Base-by-base conservation (phyloP, 176 grass and related monocot species). In the Neostapfia colusana region DNA sequence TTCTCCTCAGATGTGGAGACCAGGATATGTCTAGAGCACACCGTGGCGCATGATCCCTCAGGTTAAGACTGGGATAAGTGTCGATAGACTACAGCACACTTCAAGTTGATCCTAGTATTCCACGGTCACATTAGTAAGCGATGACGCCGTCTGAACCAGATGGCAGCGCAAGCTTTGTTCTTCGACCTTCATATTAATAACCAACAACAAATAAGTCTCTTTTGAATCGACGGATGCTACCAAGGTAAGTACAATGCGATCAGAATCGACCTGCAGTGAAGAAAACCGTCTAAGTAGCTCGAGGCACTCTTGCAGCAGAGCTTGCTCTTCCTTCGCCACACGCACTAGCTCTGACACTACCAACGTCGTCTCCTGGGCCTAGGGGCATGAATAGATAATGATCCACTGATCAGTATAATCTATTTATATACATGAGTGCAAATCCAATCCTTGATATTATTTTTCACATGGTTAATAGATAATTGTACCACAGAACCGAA, bases 131-230 rank as follows among this genome's bases (percentile, higher is more conserved):
- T 24, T 57, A 60, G 72, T 44, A 67, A 66, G 27, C 39, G 39
- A 10, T 20, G 61, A 86, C 0, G 58, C 58, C 2, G 59, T 59
- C 74, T 89, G 90, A 28, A 86, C 64, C 53, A 92, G 26, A 81
- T 92, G 90, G 72, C 76, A 86, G 16, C 55, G 81, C 61, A 92
- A 63, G 70, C 89, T 92, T 53, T 92, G 79, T 45, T 92, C 90
- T 59, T 88, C 13, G 4, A 80, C 77, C 90, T 92, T 66, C 0
- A 49, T 1, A 53, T 81, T 25, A 17, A 56, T 0, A 41, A 55
- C 4, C 40, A 78, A 26, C 25, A 53, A 44, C 9, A n/a, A 75
- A 25, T 12, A 65, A 21, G 24, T 11, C 1, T 1, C 4, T 20
- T 20, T 2, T 21, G 62, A 20, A 49, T 20, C 3, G 4, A 69